Conservation (phyloP, 257 asterid genomes). For the Fraxinus quadrangulata region DNA sequence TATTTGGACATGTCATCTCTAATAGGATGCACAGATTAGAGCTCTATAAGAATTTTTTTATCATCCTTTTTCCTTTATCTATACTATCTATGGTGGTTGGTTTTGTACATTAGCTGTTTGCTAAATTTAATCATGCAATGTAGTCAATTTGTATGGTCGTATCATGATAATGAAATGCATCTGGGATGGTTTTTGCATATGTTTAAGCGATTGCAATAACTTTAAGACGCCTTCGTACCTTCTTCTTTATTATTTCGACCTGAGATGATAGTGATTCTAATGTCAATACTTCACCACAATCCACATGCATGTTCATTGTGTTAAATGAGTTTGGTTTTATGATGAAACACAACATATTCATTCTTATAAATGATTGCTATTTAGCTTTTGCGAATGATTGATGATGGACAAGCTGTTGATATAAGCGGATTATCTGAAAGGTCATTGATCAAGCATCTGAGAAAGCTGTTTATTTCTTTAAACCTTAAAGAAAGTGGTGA, state of each 20-base stretch:
- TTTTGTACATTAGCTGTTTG: not conserved
- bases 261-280: constrained; percentile 2
- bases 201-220: not conserved
- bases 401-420: constrained; percentile 97
- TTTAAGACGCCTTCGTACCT: constrained; percentile 1
- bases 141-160: not conserved
- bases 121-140: not conserved
- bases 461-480: constrained; percentile 67
- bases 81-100: too few relatives aligned
- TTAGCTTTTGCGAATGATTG: constrained; percentile 90
- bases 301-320: not conserved
- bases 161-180: too few relatives aligned
- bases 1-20: not conserved
- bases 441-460: constrained; percentile 74
- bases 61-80: not conserved
- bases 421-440: constrained; percentile 81
- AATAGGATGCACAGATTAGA: not conserved
- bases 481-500: constrained; percentile 72
- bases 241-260: not conserved
- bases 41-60: not conserved
- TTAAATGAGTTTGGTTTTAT: not conserved
- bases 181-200: not conserved
- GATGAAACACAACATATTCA: not conserved
- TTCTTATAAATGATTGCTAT: constrained; percentile 30
- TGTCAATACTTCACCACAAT: constrained; percentile 4